Percentiles rank a stretch among this genome's conserved stretches.
Conservation (phyloP, 2,329 filamentous ascomycete genomes). For the Emergomyces africanus region DNA sequence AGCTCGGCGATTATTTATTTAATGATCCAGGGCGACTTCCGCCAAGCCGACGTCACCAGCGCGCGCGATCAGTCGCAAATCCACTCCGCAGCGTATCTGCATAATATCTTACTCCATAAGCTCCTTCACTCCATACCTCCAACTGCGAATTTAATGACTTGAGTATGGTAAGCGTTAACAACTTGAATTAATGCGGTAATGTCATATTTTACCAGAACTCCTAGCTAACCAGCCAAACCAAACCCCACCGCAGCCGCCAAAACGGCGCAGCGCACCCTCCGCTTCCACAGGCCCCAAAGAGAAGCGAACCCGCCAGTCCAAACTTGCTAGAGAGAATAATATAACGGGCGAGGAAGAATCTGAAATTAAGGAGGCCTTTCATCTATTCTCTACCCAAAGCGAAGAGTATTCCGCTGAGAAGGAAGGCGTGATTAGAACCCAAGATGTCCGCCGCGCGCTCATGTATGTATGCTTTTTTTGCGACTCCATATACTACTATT, state of each 20-base stretch:
- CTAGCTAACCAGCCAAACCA: not conserved
- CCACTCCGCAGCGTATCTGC: not conserved
- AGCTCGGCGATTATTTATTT: not conserved
- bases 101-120: not conserved
- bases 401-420: constrained; percentile 60
- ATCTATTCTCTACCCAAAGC: constrained; percentile 50
- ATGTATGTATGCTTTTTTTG: constrained; percentile 45
- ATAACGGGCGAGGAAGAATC: constrained; percentile 71
- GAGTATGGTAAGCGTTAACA: not conserved
- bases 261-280: constrained; percentile 22
- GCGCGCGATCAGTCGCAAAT: not conserved
- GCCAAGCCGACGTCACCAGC: not conserved
- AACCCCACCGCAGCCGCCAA: constrained; percentile 20
- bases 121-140: not conserved
- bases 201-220: not conserved
- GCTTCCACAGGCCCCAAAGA: constrained; percentile 20
- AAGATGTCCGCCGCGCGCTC: constrained; percentile 58
- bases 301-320: constrained; percentile 52
- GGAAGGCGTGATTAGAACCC: constrained; percentile 53
- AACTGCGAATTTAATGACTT: not conserved
- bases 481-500: too few relatives aligned
- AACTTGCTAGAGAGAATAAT: constrained; percentile 84
- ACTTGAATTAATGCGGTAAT: not conserved
- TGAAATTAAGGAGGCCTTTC: constrained; percentile 84
- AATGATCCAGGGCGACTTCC: not conserved